A percentile compares a stretch with the other conserved stretches of the same genome.
These are phyloP conservation scores for Ceratobasidium sp. DNA, from an alignment of 1,284 basidiomycete genomes.

Conservation along the genomic window DNA sequence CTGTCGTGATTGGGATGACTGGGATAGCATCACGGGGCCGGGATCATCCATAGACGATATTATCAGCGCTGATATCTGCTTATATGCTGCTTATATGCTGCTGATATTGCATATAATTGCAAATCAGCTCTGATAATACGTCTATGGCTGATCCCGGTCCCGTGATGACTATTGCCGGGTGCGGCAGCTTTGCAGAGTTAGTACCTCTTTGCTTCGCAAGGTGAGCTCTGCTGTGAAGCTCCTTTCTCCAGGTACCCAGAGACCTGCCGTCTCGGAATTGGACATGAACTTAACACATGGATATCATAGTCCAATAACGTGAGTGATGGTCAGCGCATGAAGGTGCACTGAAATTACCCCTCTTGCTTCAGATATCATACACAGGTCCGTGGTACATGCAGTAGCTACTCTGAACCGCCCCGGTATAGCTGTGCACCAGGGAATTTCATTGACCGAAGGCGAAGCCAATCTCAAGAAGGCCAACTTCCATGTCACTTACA, in stretches of 20 bases:
- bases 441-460: conserved; percentile 5
- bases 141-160: too few relatives aligned
- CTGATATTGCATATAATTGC: too few relatives aligned
- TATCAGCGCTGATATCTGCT: too few relatives aligned
- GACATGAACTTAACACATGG: conserved; percentile 20
- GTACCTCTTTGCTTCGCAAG: conserved; percentile 17
- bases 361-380: conserved; percentile 13
- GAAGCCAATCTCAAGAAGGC: conserved; percentile 12
- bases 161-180: background rate
- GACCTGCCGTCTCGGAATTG: conserved; percentile 5
- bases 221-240: background rate
- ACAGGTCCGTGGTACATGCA: background rate
- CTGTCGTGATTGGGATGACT: background rate
- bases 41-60: too few relatives aligned
- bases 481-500: conserved; percentile 2
- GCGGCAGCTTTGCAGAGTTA: background rate
- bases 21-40: background rate
- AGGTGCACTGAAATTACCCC: background rate
- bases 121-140: too few relatives aligned
- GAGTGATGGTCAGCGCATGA: background rate
- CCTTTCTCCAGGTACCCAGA: background rate
- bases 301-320: conserved; percentile 17
- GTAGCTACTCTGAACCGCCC: background rate
- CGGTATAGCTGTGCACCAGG: background rate
- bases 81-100: too few relatives aligned